Evolutionary conservation across 2,329 filamentous ascomycete species (phyloP), one percentile per base, ranked within the genome.

Genomic region (Aspergillus aculeatinus): DNA sequence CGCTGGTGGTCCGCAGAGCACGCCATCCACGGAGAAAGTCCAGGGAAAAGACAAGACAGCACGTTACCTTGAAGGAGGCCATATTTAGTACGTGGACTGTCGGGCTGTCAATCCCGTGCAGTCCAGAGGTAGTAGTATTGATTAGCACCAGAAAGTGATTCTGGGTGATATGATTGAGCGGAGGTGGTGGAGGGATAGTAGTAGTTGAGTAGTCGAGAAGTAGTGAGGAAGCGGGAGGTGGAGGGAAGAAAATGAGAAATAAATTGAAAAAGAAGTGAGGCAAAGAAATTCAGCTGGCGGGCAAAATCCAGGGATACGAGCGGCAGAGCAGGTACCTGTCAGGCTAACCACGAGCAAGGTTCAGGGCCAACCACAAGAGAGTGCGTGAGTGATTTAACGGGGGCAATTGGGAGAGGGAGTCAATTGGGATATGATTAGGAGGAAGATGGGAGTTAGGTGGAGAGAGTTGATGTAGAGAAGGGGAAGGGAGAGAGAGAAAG

Each of bases 41-140:
- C 25, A 52, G 39, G 42, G 27, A 19, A 11, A 52, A 58, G 54
- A 12, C 51, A 58, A 51, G 59, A 48, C 51, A 50, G 27, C 60
- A 59, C 51, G 57, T n/a, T 71, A 77, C 75, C 68, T 76, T 76
- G 72, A 77, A 76, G 47, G 75, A 77, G 62, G 75, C 74, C 75
- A 77, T 77, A 62, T 60, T 54, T 58, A 63, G 51, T 69, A 58
- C 62, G 67, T 68, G 65, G 63, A 63, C 68, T 72, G 69, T 68
- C 68, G 67, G 68, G 68, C 67, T 67, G 65, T 66, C 63, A 59
- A 65, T 65, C 66, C 66, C 69, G 66, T 63, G 67, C 71, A 67
- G 68, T 57, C 68, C 68, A 48, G 54, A 62, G 49, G 23, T 39
- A 27, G 49, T 51, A 33, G 51, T 39, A 42, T 44, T 53, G 55